Evolutionary conservation across 352 stramenopile species (phyloP), one percentile per base, ranked within the genome.

Genomic region (Globisporangium abappressorium): DNA sequence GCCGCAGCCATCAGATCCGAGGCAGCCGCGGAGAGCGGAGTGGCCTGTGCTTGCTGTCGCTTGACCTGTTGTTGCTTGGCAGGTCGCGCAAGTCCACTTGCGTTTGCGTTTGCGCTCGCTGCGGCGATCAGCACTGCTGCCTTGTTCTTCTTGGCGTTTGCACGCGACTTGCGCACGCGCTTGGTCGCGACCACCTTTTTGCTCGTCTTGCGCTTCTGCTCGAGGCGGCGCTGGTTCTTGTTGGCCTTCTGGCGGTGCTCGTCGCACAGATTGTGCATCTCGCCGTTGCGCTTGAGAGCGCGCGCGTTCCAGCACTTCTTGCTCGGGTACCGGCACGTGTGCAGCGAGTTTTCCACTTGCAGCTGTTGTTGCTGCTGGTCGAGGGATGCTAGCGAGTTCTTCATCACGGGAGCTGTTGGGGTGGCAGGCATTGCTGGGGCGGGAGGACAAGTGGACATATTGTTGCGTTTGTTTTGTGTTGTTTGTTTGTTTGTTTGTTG

Each of bases 191-290:
- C 53, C 5, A 62, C 26, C 56, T 69, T 70, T 58, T 70, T 65
- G 58, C 54, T 62, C 64, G 30, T 60, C 66, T 77, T 78, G 30
- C 75, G 72, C 51, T 72, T 72, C 11, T 70, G 66, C 61, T 87
- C 75, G 46, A 83, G 70, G 24, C 79, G 79, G 2, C 77, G 77
- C 59, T 87, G 79, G 66, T 80, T 84, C 56, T 80, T 71, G 62
- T 87, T 87, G 66, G 79, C 79, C 36, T 79, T 79, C 59, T 76
- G 71, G 33, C 79, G 77, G 64, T 87, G 79, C 61, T 77, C 71
- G 58, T 87, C 78, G 66, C 79, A 87, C 64, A 87, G 72, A 11
- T 74, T 80, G 69, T 87, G 79, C 46, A 85, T 49, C 41, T 49
- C 41, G 41, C 79, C 79, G 53, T 85, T 81, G 58, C 76, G 76